Conservation (phyloP, 192 early-diverging fungal genomes). For the Podila horticola region DNA sequence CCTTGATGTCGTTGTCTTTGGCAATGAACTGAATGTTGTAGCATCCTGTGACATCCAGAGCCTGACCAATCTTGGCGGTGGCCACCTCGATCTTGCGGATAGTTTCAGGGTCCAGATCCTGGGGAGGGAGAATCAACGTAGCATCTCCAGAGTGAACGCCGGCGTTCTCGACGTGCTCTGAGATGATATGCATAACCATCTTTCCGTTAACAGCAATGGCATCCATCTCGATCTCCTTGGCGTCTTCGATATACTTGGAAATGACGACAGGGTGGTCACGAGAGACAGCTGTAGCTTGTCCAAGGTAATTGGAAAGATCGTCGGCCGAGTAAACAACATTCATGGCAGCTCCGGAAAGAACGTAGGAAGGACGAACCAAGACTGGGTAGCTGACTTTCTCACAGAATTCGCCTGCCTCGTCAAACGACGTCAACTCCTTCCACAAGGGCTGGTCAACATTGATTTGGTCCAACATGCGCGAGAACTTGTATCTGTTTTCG, state of each 20-base stretch:
- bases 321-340: constrained; percentile 89
- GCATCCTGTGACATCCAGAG: constrained; percentile 96
- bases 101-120: constrained; percentile 95
- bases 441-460: constrained; percentile 97
- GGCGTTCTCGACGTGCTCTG: constrained; percentile 99
- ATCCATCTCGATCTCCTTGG: constrained; percentile 99
- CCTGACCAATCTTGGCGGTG: constrained; percentile 91
- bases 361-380: constrained; percentile 97
- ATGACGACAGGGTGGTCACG: constrained; percentile 97
- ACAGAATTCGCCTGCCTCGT: constrained; percentile 90
- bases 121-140: constrained; percentile 93
- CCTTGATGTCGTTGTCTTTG: constrained; percentile 99
- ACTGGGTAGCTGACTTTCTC: constrained; percentile 93
- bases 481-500: constrained; percentile 99
- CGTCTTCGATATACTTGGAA: constrained; percentile 97
- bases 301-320: constrained; percentile 87
- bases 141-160: constrained; percentile 99
- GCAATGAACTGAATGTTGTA: constrained; percentile 99
- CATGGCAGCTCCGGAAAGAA: constrained; percentile 98
- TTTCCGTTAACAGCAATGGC: constrained; percentile 95
- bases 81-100: constrained; percentile 93
- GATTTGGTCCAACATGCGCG: constrained; percentile 94
- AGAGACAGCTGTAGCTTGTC: constrained; percentile 91
- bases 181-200: constrained; percentile 92
- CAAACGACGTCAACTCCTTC: constrained; percentile 93